Evolutionary conservation across 352 stramenopile genomes (phyloP).

Genomic region (Discostella stelligera): DNA sequence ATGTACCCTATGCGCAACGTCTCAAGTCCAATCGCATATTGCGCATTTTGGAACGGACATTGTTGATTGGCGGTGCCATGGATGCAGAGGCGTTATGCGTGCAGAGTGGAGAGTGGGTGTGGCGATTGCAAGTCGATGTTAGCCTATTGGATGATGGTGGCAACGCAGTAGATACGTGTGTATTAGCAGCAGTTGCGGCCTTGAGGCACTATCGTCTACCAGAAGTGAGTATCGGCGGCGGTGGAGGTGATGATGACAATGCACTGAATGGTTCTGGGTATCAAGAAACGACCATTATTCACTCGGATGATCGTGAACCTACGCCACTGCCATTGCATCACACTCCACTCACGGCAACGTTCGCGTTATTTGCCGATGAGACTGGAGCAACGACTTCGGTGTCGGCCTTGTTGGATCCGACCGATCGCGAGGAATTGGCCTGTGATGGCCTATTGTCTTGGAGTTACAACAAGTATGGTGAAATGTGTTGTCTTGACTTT

Average conservation of each 20-base stretch:
- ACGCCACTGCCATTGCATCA: conserved; percentile 91
- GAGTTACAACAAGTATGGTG: conserved; percentile 66
- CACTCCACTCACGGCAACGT: conserved; percentile 93
- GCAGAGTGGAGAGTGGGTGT: conserved; percentile 90
- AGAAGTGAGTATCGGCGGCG: conserved; percentile 81
- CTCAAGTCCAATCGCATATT: conserved; percentile 82
- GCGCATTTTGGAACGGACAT: conserved; percentile 88
- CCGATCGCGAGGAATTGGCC: conserved; percentile 68
- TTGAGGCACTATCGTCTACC: conserved; percentile 91
- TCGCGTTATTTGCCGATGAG: conserved; percentile 78
- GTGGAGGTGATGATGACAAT: conserved; percentile 39
- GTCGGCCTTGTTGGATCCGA: conserved; percentile 66
- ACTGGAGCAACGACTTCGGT: conserved; percentile 45
- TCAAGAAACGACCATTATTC: conserved; percentile 79
- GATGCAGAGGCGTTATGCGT: conserved; percentile 94
- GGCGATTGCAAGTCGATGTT: conserved; percentile 89
- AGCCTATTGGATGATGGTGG: conserved; percentile 90
- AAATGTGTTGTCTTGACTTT: conserved; percentile 79
- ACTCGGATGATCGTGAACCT: conserved; percentile 87
- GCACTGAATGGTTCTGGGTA: conserved; percentile 29
- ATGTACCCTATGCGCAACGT: conserved; percentile 37
- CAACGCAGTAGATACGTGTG: conserved; percentile 89
- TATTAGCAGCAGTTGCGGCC: conserved; percentile 90
- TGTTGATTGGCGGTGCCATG: conserved; percentile 89
- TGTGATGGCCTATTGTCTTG: conserved; percentile 61